Evolutionary conservation across 2,329 filamentous ascomycete genomes (phyloP).

Genomic region (Colletotrichum nymphaeae): DNA sequence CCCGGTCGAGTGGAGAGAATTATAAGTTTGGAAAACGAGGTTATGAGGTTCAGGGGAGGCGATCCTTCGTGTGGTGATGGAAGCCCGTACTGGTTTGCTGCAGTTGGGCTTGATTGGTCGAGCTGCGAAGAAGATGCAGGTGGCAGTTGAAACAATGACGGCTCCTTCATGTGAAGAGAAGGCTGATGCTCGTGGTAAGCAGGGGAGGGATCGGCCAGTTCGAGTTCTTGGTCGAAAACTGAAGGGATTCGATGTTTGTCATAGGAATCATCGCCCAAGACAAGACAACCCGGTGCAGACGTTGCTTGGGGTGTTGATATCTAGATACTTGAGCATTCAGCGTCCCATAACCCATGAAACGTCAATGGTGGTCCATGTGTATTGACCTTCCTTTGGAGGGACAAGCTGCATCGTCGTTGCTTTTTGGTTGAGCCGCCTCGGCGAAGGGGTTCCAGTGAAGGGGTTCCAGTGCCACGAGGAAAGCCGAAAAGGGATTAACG

Average conservation of each 20-base stretch:
- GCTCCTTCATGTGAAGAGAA: not conserved
- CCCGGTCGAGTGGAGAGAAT: not conserved
- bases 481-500: not conserved
- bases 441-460: not conserved
- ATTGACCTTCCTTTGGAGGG: too few species aligned
- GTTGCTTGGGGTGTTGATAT: not conserved
- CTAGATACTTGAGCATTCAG: not conserved
- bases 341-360: not conserved
- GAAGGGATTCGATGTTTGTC: not conserved
- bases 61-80: constrained; percentile 1
- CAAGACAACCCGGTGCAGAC: not conserved
- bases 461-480: constrained; percentile 1
- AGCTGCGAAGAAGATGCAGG: not conserved
- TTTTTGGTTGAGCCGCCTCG: constrained; percentile 4
- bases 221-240: not conserved
- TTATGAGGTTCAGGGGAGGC: not conserved
- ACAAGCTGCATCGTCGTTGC: not conserved
- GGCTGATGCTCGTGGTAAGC: too few species aligned
- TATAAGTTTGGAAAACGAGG: not conserved
- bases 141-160: not conserved
- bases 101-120: not conserved
- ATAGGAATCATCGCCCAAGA: not conserved
- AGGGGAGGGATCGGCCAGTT: constrained; percentile 1
- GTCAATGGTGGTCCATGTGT: too few species aligned
- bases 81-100: not conserved